Conservation (phyloP, 768 basidiomycete species). For the Xerocomellus intermedius region DNA sequence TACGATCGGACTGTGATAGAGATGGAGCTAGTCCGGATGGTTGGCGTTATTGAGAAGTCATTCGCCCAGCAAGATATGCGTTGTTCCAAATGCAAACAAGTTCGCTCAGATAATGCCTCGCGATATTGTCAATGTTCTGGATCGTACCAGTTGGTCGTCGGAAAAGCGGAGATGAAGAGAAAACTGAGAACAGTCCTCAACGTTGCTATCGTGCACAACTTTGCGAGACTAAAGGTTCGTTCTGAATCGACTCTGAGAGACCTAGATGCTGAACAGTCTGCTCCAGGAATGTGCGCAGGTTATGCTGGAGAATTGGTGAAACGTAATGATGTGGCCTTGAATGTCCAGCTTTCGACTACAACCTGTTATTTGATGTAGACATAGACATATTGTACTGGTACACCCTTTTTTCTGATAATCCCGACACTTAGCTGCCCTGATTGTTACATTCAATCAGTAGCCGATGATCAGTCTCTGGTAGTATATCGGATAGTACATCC, state of each 20-base stretch:
- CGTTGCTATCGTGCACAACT: slow-evolving; percentile 71
- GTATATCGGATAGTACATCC: slow-evolving; percentile 53
- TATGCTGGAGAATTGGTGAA: slow-evolving; percentile 38
- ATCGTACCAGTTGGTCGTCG: slow-evolving; percentile 68
- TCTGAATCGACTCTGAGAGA: not conserved
- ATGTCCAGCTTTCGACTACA: not conserved
- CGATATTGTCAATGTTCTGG: slow-evolving; percentile 89
- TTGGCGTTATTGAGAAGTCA: slow-evolving; percentile 64
- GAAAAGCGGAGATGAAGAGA: slow-evolving; percentile 67
- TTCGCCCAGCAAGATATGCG: slow-evolving; percentile 89
- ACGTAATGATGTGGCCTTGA: not conserved
- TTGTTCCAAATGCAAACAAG: slow-evolving; percentile 86
- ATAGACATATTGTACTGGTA: not conserved
- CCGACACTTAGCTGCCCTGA: no score
- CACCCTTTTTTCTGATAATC: not conserved
- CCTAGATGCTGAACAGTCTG: not conserved
- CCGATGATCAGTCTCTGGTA: slow-evolving; percentile 34
- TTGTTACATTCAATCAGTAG: not conserved
- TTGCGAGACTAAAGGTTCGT: slow-evolving; percentile 64
- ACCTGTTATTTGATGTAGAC: not conserved
- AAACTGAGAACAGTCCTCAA: slow-evolving; percentile 82
- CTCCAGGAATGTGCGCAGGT: slow-evolving; percentile 40
- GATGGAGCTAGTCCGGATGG: slow-evolving; percentile 75
- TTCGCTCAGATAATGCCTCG: slow-evolving; percentile 86
- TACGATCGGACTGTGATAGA: slow-evolving; percentile 90